Percentiles rank a stretch among this genome's conserved stretches.
Conservation (phyloP, 371 early-diverging fungal species). For the Dichotomocladium elegans region DNA sequence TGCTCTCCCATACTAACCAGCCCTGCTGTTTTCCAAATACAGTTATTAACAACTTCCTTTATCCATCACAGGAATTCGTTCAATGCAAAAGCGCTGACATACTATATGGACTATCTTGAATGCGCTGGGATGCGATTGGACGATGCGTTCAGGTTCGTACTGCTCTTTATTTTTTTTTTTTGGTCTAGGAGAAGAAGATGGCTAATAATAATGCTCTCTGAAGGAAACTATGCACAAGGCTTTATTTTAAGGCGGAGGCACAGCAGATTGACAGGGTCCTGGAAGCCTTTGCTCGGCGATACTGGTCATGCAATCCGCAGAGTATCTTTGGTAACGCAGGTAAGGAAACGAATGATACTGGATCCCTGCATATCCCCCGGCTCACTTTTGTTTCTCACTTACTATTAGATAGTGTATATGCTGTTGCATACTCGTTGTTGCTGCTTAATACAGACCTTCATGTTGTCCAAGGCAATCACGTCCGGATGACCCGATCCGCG, state of each 20-base stretch:
- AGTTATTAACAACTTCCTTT: too few relatives aligned
- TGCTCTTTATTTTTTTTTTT: too few relatives aligned
- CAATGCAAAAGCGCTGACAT: conserved; percentile 52
- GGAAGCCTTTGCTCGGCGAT: conserved; percentile 69
- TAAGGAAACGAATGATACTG: conserved; percentile 15
- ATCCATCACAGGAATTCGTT: conserved; percentile 42
- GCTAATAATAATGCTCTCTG: background rate
- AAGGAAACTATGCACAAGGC: conserved; percentile 72
- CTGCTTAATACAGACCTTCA: conserved; percentile 93
- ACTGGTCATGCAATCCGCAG: conserved; percentile 71
- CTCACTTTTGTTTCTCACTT: background rate
- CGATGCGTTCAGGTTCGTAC: conserved; percentile 60
- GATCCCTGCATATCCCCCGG: background rate
- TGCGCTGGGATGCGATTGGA: conserved; percentile 70
- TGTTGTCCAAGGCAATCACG: conserved; percentile 67
- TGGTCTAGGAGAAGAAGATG: background rate
- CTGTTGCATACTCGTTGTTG: conserved; percentile 82
- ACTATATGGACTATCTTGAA: conserved; percentile 74
- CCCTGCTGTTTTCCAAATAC: too few relatives aligned
- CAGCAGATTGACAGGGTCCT: conserved; percentile 87
- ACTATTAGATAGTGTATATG: conserved; percentile 69
- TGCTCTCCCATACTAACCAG: too few relatives aligned
- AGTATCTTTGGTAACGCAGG: conserved; percentile 51
- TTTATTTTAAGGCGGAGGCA: conserved; percentile 86
- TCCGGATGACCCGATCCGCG: conserved; percentile 54